Base-by-base conservation (phyloP, 2,329 filamentous ascomycete species). In the Colletotrichum zoysiae region DNA sequence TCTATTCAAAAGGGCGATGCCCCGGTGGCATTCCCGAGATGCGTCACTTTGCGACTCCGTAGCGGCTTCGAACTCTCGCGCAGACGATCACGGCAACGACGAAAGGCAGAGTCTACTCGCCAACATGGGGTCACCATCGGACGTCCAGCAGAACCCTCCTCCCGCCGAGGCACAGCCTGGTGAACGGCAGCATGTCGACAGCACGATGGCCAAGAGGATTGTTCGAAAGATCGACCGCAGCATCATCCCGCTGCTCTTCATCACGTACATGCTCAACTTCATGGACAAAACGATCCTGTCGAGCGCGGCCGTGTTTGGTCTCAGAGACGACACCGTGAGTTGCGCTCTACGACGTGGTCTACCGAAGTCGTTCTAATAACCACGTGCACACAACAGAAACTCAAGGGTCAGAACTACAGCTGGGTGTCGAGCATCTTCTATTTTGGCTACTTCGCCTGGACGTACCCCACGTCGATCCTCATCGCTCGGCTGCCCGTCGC, bases 241-340 rank as follows among this genome's bases (percentile, higher is more conserved):
- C 16, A 79, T 91, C 12, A 85, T 91, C 6, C 87, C 89, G 0
- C 78, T 90, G 14, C 78, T 90, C 12, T 89, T 90, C 71, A 74
- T 86, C 53, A 89, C 86, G 0, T 90, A 90, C 75, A 86, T 86
- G 80, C 77, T 90, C 73, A 88, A 89, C 75, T 90, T 90, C 69
- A 88, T 90, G 82, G 89, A 91, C 78, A 91, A 91, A 76, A 85
- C 85, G 0, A 88, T 88, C 67, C 76, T 89, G 1, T 87, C 86
- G 0, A 88, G 84, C 70, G 88, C 88, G 0, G 82, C 87, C 5
- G 86, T 90, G 0, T 90, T 90, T 74, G 88, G 87, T 0, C 76
- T 89, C n/a, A 79, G 80, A 7, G 78, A 86, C 1, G 87, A 89
- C 74, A 85, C 79, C 20, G 80, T 82, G 55, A 53, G 77, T 65